Evolutionary conservation across 192 early-diverging fungal species (phyloP).

Genomic region (Backusella westeae): DNA sequence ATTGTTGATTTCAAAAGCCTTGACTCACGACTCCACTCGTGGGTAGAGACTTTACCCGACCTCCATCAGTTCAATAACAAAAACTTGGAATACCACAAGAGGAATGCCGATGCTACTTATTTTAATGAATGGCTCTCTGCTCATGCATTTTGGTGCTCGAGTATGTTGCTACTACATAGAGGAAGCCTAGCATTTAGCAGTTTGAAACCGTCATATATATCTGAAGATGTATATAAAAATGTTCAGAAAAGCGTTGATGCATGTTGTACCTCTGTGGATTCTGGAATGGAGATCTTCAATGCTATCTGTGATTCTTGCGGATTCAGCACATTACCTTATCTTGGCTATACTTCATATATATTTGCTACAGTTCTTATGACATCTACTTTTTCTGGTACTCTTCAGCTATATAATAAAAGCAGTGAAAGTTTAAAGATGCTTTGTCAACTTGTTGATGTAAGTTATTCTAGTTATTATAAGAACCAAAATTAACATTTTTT

Average conservation of each 20-base stretch:
- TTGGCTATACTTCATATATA: conserved; percentile 29
- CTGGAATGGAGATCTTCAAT: conserved; percentile 20
- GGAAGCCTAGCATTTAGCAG: conserved; percentile 24
- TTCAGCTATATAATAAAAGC: conserved; percentile 6
- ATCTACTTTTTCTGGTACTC: conserved; percentile 13
- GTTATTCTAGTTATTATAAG: neutral
- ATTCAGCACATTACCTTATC: conserved; percentile 17
- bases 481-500: neutral
- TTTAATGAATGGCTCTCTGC: conserved; percentile 20
- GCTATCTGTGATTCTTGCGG: conserved; percentile 18
- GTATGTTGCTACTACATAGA: conserved; percentile 21
- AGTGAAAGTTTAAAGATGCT: conserved; percentile 11
- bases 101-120: conserved; percentile 4
- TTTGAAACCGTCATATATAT: neutral
- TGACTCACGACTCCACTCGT: conserved; percentile 7
- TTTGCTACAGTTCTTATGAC: conserved; percentile 35
- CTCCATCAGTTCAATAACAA: neutral
- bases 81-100: conserved; percentile 8
- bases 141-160: conserved; percentile 24
- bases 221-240: neutral
- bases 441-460: conserved; percentile 1
- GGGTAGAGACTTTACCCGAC: conserved; percentile 15
- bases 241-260: conserved; percentile 12
- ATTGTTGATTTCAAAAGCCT: conserved; percentile 22
- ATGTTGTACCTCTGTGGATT: conserved; percentile 18